phyloP scores from a whole-genome alignment of 805 yeast genomes.

The Ogataea ganodermae region DNA sequence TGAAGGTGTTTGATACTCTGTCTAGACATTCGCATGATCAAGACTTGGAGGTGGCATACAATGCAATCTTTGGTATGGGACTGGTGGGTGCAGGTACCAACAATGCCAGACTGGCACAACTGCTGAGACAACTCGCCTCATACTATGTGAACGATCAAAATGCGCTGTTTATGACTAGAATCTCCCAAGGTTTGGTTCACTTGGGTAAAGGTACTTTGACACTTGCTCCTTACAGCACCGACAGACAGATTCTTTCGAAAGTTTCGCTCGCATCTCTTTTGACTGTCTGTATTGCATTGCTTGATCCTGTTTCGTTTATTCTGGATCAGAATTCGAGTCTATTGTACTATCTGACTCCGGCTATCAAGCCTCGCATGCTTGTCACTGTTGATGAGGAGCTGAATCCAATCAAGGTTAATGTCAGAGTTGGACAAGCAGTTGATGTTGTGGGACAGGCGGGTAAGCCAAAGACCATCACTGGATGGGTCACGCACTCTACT shows the following conservation, averaged over 20 bases:
- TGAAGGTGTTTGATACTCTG: slow-evolving; percentile 94
- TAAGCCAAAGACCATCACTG: slow-evolving; percentile 97
- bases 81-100: slow-evolving; percentile 98
- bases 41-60: slow-evolving; percentile 90
- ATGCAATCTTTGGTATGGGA: slow-evolving; percentile 96
- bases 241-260: slow-evolving; percentile 82
- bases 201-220: slow-evolving; percentile 95
- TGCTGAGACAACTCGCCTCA: slow-evolving; percentile 90
- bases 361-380: slow-evolving; percentile 90
- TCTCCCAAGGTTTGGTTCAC: slow-evolving; percentile 93
- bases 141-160: slow-evolving; percentile 91
- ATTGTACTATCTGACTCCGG: slow-evolving; percentile 82
- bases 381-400: slow-evolving; percentile 90
- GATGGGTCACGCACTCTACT: slow-evolving; percentile 99
- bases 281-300: slow-evolving; percentile 78
- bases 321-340: slow-evolving; percentile 74
- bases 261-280: slow-evolving; percentile 87
- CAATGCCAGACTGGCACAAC: slow-evolving; percentile 95
- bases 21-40: slow-evolving; percentile 96
- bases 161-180: slow-evolving; percentile 86
- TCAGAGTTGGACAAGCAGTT: slow-evolving; percentile 98
- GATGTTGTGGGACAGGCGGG: slow-evolving; percentile 99
- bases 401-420: slow-evolving; percentile 91
- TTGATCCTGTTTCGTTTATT: slow-evolving; percentile 84
- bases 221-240: slow-evolving; percentile 84